Conservation (phyloP, 176 grass and related monocot genomes). For the Puya raimondii region DNA sequence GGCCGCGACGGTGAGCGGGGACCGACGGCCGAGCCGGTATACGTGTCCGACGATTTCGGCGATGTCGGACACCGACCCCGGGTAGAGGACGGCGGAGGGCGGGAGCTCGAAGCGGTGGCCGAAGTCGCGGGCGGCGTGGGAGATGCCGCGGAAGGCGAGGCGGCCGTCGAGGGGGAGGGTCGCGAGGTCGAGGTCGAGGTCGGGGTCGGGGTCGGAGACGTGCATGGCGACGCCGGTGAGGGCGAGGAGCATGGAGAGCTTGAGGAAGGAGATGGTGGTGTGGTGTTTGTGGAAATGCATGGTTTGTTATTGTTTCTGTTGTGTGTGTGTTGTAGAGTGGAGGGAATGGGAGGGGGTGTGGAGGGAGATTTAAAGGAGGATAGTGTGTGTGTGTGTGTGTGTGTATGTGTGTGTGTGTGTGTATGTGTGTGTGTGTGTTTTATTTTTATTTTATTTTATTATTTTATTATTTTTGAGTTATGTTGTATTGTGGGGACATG, state of each 20-base stretch:
- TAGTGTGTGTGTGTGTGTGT: neutral
- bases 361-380: slow-evolving; percentile 67
- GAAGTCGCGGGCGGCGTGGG: slow-evolving; percentile 50
- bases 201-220: slow-evolving; percentile 45
- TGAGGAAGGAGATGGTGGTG: slow-evolving; percentile 40
- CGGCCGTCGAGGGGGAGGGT: slow-evolving; percentile 38
- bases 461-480: no score
- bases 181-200: slow-evolving; percentile 30
- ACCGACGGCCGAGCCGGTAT: slow-evolving; percentile 28
- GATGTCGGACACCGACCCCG: slow-evolving; percentile 49
- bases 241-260: slow-evolving; percentile 55
- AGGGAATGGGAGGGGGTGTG: slow-evolving; percentile 23
- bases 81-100: slow-evolving; percentile 55
- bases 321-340: neutral
- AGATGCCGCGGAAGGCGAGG: slow-evolving; percentile 47
- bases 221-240: slow-evolving; percentile 65
- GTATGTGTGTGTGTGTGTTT: no score
- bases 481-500: neutral
- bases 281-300: slow-evolving; percentile 7
- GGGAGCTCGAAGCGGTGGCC: slow-evolving; percentile 53
- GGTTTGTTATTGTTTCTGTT: slow-evolving; percentile 16
- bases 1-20: slow-evolving; percentile 57
- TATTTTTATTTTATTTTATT: no score
- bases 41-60: slow-evolving; percentile 40
- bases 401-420: no score